Evolutionary conservation across 140 eudicot genomes (phyloP), one percentile per base, ranked within the genome.

Genomic region (Cichorium intybus): DNA sequence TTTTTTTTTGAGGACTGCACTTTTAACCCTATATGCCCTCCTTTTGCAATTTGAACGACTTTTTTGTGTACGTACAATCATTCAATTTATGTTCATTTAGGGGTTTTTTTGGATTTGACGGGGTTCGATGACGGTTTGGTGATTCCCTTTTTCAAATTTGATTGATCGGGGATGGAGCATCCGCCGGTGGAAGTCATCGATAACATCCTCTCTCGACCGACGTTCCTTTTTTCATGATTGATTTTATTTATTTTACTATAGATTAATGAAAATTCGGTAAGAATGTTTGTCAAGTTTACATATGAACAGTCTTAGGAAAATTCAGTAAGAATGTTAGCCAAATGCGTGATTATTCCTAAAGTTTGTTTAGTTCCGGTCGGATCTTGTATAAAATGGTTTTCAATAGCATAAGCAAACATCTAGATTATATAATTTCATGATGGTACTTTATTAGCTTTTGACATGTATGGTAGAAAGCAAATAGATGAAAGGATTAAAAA

Each of bases 101-200:
- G 49, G 18, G 0, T 43, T 43, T 41, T 4, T 43, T 43, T 5
- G 49, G 49, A 43, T 43, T 14, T 43, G 49, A 4, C 49, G 20
- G 7, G 20, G 18, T 2, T 43, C 14, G 12, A 43, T 43, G 18
- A 14, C 15, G 18, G 0, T 43, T 43, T 14, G 18, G 9, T 10
- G 21, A 28, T 7, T 56, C 23, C 20, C 3, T 26, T 56, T 51
- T n/a, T 56, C 34, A 28, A 21, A 27, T 18, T 47, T 17, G 54
- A 23, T 71, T 62, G 48, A 14, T 59, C 23, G 55, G 60, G 55
- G 39, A 89, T 86, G 97, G 97, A 89, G 81, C 53, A 70, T 65
- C 91, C 86, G 50, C 97, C 97, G 10, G 87, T 89, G 62, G 97
- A 89, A 76, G 97, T 89, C 17, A 78, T 89, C 14, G 97, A 95